A percentile compares a stretch with the other conserved stretches of the same genome.
These are phyloP conservation scores for Solanum piurae DNA, from an alignment of 257 asterid species.

Conservation along the genomic window DNA sequence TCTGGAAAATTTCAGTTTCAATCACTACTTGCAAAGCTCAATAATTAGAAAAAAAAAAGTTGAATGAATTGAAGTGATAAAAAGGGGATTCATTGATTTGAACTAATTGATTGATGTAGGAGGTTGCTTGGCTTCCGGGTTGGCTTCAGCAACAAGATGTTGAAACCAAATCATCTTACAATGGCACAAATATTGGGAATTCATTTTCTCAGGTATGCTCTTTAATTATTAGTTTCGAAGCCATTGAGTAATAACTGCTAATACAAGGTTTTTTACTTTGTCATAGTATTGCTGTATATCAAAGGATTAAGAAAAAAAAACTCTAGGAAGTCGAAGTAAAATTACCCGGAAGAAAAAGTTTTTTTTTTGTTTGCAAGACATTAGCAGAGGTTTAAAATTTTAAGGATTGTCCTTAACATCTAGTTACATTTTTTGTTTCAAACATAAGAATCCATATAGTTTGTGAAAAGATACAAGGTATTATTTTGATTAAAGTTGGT, in stretches of 20 bases:
- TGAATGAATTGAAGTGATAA: neutral
- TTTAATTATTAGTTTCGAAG: neutral
- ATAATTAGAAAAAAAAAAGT: neutral
- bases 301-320: neutral
- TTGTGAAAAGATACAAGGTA: neutral
- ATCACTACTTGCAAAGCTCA: neutral
- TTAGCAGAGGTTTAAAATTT: neutral
- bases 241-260: neutral
- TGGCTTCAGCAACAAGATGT: slow-evolving; percentile 50
- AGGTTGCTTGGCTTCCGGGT: slow-evolving; percentile 50
- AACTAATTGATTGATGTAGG: slow-evolving; percentile 16
- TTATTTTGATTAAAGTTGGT: neutral
- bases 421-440: neutral
- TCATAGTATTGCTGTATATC: neutral
- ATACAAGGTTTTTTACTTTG: neutral
- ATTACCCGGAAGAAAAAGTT: neutral
- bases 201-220: slow-evolving; percentile 25
- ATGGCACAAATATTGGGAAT: slow-evolving; percentile 9
- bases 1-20: neutral
- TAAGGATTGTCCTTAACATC: neutral
- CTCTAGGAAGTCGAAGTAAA: neutral
- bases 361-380: neutral
- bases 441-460: neutral
- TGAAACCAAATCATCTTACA: slow-evolving; percentile 11
- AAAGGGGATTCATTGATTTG: neutral